Evolutionary conservation across 2,329 filamentous ascomycete genomes (phyloP), one percentile per base, ranked within the genome.

Genomic region (Fusarium xyrophilum): DNA sequence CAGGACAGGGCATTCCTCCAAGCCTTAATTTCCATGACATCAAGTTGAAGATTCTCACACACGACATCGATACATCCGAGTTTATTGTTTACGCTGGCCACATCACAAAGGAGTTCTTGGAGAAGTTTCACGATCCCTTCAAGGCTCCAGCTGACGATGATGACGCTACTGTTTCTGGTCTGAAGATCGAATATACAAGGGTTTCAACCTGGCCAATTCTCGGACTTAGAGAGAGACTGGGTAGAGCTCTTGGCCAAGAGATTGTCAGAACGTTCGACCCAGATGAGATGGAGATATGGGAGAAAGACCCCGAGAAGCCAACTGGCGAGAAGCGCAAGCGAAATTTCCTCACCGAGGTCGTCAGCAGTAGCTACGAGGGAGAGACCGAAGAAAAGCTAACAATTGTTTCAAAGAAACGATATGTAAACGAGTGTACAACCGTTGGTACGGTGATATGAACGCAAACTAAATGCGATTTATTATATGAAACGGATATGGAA

Each of bases 171-270:
- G 48, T 76, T 6, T 61, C 73, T 15, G 79, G 80, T 4, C 75
- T 88, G 62, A 76, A 76, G 36, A 83, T 88, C 23, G 78, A 82
- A 35, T 83, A 84, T 71, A 78, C 79, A 4, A 79, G 79, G 11
- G 83, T 88, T 4, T 82, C 83, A 0, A 79, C 84, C 28, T 88
- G 84, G 84, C 86, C 86, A 0, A 79, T 87, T 9, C 72, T 86
- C 1, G 86, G 85, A 7, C 79, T 88, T 10, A 82, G 83, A 61
- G 85, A 88, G 73, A 82, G 86, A 9, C 78, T 88, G 1, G 84
- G 84, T 39, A 81, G 81, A 65, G 86, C 84, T 6, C 76, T 88
- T 1, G 85, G 86, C 11, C 74, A 76, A 21, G 84, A 86, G 6
- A 68, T 87, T 15, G 82, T 85, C 7, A 85, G 85, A 2, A 51